Evolutionary conservation across 2,329 filamentous ascomycete species (phyloP).

Genomic region (Beauveria varroae): DNA sequence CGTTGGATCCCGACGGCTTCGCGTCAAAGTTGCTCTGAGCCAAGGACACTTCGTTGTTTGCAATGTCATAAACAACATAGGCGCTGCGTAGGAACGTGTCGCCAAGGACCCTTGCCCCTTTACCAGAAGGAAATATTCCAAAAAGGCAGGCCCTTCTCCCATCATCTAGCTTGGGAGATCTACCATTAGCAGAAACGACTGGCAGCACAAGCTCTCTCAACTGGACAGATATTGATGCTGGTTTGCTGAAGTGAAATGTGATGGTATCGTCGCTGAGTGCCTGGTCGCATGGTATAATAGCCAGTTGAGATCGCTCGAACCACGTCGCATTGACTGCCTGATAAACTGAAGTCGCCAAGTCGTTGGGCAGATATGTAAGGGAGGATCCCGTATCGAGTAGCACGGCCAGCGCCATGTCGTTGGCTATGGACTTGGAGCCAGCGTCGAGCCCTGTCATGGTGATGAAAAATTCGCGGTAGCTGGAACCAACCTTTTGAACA

Average conservation of each 20-base stretch:
- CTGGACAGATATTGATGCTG: constrained; percentile 43
- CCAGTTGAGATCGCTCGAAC: constrained; percentile 41
- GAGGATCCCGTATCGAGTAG: constrained; percentile 66
- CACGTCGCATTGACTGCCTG: constrained; percentile 52
- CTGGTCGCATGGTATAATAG: constrained; percentile 55
- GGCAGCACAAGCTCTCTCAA: constrained; percentile 55
- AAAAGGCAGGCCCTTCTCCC: constrained; percentile 56
- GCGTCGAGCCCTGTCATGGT: constrained; percentile 54
- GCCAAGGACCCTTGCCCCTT: constrained; percentile 54
- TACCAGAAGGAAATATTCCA: constrained; percentile 53
- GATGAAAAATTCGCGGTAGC: constrained; percentile 58
- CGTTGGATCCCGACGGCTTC: constrained; percentile 30
- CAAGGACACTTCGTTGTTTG: constrained; percentile 62
- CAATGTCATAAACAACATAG: constrained; percentile 69
- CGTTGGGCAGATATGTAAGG: constrained; percentile 58
- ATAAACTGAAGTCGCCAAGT: constrained; percentile 47
- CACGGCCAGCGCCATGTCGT: constrained; percentile 49
- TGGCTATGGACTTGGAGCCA: constrained; percentile 34
- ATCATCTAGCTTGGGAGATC: constrained; percentile 43
- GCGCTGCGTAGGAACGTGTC: constrained; percentile 70
- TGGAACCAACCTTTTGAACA: constrained; percentile 46
- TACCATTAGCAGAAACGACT: constrained; percentile 37
- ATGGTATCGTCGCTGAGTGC: constrained; percentile 33
- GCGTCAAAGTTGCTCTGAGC: constrained; percentile 60
- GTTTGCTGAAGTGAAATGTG: constrained; percentile 45